Evolutionary conservation across 257 asterid species (phyloP).

Genomic region (Przewalskia tangutica): DNA sequence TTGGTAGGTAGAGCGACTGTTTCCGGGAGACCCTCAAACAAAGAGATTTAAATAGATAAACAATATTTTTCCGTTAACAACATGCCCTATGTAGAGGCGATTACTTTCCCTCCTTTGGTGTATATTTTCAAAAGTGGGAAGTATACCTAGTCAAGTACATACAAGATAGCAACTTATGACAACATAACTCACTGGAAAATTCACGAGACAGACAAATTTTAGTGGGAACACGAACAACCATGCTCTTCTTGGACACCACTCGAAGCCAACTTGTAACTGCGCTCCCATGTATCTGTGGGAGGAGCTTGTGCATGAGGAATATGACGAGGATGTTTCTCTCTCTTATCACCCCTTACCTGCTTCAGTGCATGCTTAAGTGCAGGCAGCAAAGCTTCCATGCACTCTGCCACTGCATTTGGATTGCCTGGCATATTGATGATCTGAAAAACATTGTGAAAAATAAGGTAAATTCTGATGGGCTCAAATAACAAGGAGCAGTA

Average conservation of each 20-base stretch:
- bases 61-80: not conserved
- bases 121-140: too few relatives aligned
- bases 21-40: too few relatives aligned
- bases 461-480: not conserved
- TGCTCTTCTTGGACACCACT: slow-evolving; percentile 2
- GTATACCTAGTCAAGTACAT: not conserved
- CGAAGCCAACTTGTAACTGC: slow-evolving; percentile 22
- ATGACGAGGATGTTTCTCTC: slow-evolving; percentile 42
- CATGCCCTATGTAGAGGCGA: too few relatives aligned
- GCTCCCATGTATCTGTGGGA: slow-evolving; percentile 35
- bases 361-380: slow-evolving; percentile 86
- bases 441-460: slow-evolving; percentile 19
- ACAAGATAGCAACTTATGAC: not conserved
- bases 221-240: slow-evolving; percentile 37
- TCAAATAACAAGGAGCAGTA: not conserved
- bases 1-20: too few relatives aligned
- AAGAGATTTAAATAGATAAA: not conserved
- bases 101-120: too few relatives aligned
- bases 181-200: not conserved
- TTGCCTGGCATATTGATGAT: slow-evolving; percentile 98
- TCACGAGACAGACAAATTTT: not conserved
- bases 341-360: slow-evolving; percentile 53
- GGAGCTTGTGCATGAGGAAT: slow-evolving; percentile 34
- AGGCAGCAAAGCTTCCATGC: slow-evolving; percentile 86
- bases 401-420: slow-evolving; percentile 92